Evolutionary conservation across 345 rosid genomes (phyloP).

Genomic region (Erodium maritimum): DNA sequence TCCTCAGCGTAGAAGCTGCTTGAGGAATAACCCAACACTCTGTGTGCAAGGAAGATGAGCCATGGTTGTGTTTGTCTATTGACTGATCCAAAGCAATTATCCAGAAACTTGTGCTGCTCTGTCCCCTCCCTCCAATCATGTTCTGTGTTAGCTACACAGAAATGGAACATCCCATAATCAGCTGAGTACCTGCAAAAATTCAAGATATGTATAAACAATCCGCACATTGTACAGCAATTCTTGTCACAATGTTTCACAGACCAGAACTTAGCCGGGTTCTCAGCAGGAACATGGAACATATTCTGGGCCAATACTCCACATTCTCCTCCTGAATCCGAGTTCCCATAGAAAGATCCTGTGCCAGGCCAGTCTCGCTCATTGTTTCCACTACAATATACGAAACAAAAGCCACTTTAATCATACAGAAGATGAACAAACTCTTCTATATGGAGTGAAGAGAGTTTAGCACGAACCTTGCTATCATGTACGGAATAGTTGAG

Average conservation of each 20-base stretch:
- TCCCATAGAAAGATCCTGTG: constrained; percentile 49
- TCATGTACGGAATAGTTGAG: constrained; percentile 55
- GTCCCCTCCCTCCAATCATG: constrained; percentile 83
- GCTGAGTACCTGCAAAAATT: constrained; percentile 37
- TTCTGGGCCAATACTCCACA: constrained; percentile 44
- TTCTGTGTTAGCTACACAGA: constrained; percentile 68
- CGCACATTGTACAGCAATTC: too few relatives aligned
- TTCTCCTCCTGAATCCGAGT: constrained; percentile 42
- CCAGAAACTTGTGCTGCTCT: constrained; percentile 53
- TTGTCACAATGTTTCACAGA: constrained; percentile 4
- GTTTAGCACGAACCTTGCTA: constrained; percentile 41
- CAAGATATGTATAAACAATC: neutral
- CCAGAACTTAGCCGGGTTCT: constrained; percentile 62
- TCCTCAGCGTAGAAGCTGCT: constrained; percentile 21
- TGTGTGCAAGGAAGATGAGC: constrained; percentile 65
- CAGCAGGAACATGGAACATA: constrained; percentile 38
- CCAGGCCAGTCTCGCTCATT: constrained; percentile 79
- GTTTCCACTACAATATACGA: constrained; percentile 38
- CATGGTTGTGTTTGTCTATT: constrained; percentile 77
- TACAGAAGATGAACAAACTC: constrained; percentile 2
- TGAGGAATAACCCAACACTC: constrained; percentile 64
- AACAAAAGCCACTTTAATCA: too few relatives aligned
- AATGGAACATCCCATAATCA: constrained; percentile 71
- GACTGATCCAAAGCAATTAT: constrained; percentile 52
- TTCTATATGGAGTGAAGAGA: constrained; percentile 1